Evolutionary conservation across 495 filamentous ascomycete genomes (phyloP).

Genomic region (Copromyces sp.): DNA sequence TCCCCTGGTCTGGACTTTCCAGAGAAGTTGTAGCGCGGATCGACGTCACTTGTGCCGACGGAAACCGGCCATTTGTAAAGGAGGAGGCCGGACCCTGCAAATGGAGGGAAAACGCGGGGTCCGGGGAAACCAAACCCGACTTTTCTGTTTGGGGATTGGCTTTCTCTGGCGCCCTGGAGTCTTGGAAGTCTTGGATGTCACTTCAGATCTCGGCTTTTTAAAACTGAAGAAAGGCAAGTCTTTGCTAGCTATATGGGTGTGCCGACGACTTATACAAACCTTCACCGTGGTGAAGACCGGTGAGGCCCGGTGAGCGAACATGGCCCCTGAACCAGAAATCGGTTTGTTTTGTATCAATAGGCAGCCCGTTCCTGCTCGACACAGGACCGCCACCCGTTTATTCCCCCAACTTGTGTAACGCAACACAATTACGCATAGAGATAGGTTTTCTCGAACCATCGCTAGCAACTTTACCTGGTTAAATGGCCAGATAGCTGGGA

Average conservation of each 20-base stretch:
- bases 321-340: background rate
- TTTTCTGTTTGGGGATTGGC: background rate
- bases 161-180: background rate
- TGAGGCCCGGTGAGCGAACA: background rate
- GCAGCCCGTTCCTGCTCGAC: background rate
- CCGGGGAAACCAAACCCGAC: background rate
- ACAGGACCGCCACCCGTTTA: background rate
- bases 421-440: background rate
- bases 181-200: background rate
- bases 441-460: background rate
- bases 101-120: background rate
- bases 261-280: background rate
- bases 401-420: background rate
- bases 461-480: background rate
- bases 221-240: background rate
- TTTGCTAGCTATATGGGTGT: background rate
- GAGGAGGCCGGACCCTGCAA: background rate
- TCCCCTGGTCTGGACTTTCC: background rate
- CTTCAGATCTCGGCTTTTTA: background rate
- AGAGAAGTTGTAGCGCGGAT: background rate
- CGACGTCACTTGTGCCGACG: constrained; percentile 30
- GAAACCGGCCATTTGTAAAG: constrained; percentile 12
- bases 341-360: background rate
- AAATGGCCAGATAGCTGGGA: background rate
- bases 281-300: background rate